Evolutionary conservation across 2,329 filamentous ascomycete genomes (phyloP).

Genomic region (Penicillium nordicum): DNA sequence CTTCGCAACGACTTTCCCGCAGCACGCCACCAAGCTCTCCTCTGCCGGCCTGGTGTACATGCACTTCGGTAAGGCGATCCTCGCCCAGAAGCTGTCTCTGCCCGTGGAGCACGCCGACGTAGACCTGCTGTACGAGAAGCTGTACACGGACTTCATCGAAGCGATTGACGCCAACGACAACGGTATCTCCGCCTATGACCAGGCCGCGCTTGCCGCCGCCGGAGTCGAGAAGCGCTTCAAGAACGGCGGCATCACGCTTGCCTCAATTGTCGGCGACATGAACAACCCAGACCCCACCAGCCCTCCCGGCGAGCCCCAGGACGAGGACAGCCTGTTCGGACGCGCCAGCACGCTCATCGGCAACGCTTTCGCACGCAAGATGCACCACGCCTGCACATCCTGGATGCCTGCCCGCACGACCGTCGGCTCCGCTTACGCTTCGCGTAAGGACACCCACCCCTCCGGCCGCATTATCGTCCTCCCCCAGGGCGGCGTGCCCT

Average conservation of each 20-base stretch:
- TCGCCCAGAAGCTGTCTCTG: slow-evolving; percentile 63
- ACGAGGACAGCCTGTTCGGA: slow-evolving; percentile 77
- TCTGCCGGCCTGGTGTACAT: slow-evolving; percentile 92
- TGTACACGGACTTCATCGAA: slow-evolving; percentile 92
- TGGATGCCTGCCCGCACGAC: slow-evolving; percentile 87
- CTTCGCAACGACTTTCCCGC: slow-evolving; percentile 82
- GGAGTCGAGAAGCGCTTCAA: slow-evolving; percentile 79
- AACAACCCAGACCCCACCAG: slow-evolving; percentile 61
- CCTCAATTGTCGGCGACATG: slow-evolving; percentile 74
- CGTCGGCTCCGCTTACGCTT: slow-evolving; percentile 71
- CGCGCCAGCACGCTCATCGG: slow-evolving; percentile 79
- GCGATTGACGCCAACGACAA: slow-evolving; percentile 98
- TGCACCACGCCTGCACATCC: slow-evolving; percentile 68
- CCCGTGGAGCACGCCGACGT: slow-evolving; percentile 64
- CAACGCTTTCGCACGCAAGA: slow-evolving; percentile 77
- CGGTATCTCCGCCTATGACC: slow-evolving; percentile 79
- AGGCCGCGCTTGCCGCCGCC: slow-evolving; percentile 63
- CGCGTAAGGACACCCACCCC: slow-evolving; percentile 64
- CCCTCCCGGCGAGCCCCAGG: slow-evolving; percentile 59
- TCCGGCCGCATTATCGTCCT: slow-evolving; percentile 79
- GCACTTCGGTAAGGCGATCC: slow-evolving; percentile 85
- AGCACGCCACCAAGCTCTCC: slow-evolving; percentile 80
- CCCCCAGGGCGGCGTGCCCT: slow-evolving; percentile 72
- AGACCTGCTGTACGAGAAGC: slow-evolving; percentile 73
- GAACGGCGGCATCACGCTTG: slow-evolving; percentile 77